A percentile compares a stretch with the other conserved stretches of the same genome.
Conservation (phyloP, 768 basidiomycete genomes). For the Lactarius indigo region DNA sequence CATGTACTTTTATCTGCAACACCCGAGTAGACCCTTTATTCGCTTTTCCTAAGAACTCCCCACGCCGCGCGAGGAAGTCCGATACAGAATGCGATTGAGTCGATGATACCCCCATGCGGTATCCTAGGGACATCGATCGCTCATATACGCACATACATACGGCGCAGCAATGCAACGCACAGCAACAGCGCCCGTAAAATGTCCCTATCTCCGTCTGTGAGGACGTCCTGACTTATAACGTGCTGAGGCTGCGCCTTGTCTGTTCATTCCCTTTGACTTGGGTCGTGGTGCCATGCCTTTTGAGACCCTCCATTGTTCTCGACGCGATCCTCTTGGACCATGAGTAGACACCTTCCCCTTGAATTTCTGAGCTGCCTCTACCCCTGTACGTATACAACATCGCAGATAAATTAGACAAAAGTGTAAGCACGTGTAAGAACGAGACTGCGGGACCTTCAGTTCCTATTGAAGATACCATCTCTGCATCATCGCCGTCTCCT, state of each 20-base stretch:
- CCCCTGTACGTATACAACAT: conserved; percentile 46
- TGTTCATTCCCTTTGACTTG: conserved; percentile 54
- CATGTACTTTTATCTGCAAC: conserved; percentile 9
- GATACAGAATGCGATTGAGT: conserved; percentile 9
- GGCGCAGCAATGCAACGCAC: background rate
- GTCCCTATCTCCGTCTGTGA: conserved; percentile 59
- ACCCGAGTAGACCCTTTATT: background rate
- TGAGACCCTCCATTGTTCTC: conserved; percentile 78
- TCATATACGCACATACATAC: background rate
- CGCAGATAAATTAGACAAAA: background rate
- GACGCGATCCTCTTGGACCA: conserved; percentile 69
- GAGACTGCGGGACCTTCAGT: conserved; percentile 11
- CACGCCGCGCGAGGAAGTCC: conserved; percentile 31
- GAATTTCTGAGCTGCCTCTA: conserved; percentile 42
- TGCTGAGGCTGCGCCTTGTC: conserved; percentile 59
- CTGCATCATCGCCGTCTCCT: conserved; percentile 4
- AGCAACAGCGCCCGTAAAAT: conserved; percentile 1
- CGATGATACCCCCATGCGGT: conserved; percentile 9
- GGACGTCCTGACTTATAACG: conserved; percentile 67
- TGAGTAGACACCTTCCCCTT: conserved; percentile 66
- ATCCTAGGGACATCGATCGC: background rate
- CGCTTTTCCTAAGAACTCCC: conserved; percentile 29
- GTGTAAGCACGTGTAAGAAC: background rate
- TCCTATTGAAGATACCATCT: background rate
- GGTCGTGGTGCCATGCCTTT: conserved; percentile 65